Evolutionary conservation across 164 flowering plant genomes (phyloP), one percentile per base, ranked within the genome.

Genomic region (Magnolia kwangsiensis): DNA sequence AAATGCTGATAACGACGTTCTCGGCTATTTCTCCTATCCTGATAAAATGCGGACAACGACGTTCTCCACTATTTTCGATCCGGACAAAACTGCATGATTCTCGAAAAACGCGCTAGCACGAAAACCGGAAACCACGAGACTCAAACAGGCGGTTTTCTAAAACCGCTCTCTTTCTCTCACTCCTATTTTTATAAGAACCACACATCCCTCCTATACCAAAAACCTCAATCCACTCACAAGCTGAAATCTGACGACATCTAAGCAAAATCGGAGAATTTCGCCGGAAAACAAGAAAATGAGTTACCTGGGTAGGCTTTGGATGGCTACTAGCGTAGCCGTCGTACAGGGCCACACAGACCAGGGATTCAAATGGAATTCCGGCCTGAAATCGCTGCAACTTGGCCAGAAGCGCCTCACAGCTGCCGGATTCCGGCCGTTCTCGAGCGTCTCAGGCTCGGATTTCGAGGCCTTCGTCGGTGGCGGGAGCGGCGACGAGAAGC

Each of bases 251-350:
- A 59, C 78, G 51, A 51, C 68, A 10, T 65, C 13, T 65, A 4
- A 29, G 21, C 50, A 49, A 50, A 37, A 68, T 68, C 21, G 1
- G n/a, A 68, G n/a, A n/a, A 77, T 19, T 0, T 59, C 55, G 63
- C 14, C 66, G 72, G 74, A 72, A 71, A 50, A 51, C 13, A 13
- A 45, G 20, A 69, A 64, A 51, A 90, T 90, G 94, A 82, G 86
- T 79, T 81, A 84, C 37, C 27, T 87, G 51, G 82, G 83, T 83
- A 74, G 88, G 13, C 79, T 85, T 9, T 87, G 91, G 86, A 82
- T 87, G 86, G 90, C 91, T 31, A 83, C 91, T 10, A 81, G 83
- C 9, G 86, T 86, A 9, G 88, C 89, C 9, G 87, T 87, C 37
- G 89, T 81, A 20, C 85, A 87, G 65, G 82, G 84, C 82, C 90